phyloP scores from a whole-genome alignment of 139 green algal genomes.

The Chlamydomonas incerta region DNA sequence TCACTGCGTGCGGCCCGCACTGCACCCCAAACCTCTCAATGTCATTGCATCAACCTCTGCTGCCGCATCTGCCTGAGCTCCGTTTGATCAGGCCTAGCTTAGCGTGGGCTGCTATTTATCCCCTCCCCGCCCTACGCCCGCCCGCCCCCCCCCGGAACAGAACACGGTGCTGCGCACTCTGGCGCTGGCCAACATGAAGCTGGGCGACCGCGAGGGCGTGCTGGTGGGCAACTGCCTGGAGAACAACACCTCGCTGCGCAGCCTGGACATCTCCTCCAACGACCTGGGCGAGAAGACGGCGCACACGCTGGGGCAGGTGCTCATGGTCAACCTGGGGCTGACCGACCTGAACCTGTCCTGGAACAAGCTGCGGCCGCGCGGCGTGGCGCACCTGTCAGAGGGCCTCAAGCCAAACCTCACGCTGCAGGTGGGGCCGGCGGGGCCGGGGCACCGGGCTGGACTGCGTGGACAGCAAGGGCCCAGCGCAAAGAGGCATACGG shows the following conservation, averaged over 20 bases:
- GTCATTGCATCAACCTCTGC: too few species aligned
- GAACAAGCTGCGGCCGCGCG: slow-evolving; percentile 67
- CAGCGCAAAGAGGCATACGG: background rate
- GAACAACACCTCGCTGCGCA: slow-evolving; percentile 58
- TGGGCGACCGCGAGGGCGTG: slow-evolving; percentile 54
- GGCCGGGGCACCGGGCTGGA: background rate
- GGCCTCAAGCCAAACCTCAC: slow-evolving; percentile 64
- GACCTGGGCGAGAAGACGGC: slow-evolving; percentile 60
- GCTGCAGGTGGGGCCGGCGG: slow-evolving; percentile 40
- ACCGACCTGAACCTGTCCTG: slow-evolving; percentile 61
- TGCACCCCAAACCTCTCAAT: too few species aligned
- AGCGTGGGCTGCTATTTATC: too few species aligned
- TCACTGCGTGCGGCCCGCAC: too few species aligned
- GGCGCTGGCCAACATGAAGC: slow-evolving; percentile 55
- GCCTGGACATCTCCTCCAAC: slow-evolving; percentile 65
- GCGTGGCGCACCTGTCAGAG: slow-evolving; percentile 55
- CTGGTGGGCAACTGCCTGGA: slow-evolving; percentile 48
- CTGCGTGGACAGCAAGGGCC: too few species aligned
- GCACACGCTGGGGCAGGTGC: slow-evolving; percentile 45
- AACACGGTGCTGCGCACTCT: slow-evolving; percentile 39
- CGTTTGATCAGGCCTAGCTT: too few species aligned
- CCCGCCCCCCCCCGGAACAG: background rate
- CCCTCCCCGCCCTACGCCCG: too few species aligned
- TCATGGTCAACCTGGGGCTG: slow-evolving; percentile 50
- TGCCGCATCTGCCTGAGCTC: too few species aligned